Evolutionary conservation across 345 rosid species (phyloP).

Genomic region (Erysimum cheiranthoides): DNA sequence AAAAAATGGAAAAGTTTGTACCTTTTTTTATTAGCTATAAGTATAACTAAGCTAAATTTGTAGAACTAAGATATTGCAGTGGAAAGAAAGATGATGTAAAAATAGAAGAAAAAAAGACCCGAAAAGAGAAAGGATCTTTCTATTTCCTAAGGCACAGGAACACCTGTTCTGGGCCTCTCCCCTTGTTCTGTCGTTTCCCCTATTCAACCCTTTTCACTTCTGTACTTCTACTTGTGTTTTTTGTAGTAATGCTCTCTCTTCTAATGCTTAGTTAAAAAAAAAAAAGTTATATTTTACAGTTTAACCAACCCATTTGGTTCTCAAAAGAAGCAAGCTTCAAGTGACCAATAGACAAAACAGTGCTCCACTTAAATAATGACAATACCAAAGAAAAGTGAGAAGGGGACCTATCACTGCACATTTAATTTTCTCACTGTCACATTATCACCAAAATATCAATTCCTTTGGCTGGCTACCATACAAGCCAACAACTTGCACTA

Average conservation of each 20-base stretch:
- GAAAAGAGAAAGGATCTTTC: slow-evolving; percentile 38
- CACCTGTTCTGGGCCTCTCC: slow-evolving; percentile 38
- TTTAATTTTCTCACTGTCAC: slow-evolving; percentile 25
- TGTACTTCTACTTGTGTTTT: slow-evolving; percentile 35
- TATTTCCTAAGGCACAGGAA: slow-evolving; percentile 44
- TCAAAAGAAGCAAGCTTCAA: slow-evolving; percentile 17
- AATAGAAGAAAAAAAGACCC: neutral
- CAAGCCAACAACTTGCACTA: slow-evolving; percentile 39
- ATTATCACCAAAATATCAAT: slow-evolving; percentile 25
- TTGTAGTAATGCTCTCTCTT: slow-evolving; percentile 32
- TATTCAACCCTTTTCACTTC: neutral
- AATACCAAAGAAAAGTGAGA: slow-evolving; percentile 29
- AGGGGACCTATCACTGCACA: slow-evolving; percentile 37
- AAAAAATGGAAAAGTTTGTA: slow-evolving; percentile 41
- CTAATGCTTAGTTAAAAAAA: slow-evolving; percentile 24
- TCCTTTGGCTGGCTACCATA: slow-evolving; percentile 44
- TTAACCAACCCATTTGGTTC: slow-evolving; percentile 25
- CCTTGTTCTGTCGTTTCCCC: slow-evolving; percentile 40
- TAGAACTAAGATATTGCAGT: slow-evolving; percentile 40
- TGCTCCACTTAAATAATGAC: slow-evolving; percentile 44
- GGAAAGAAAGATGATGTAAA: slow-evolving; percentile 23
- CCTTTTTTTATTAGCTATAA: slow-evolving; percentile 33
- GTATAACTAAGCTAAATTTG: slow-evolving; percentile 40
- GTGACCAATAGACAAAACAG: slow-evolving; percentile 42
- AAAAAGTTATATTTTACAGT: slow-evolving; percentile 21